phyloP scores from a whole-genome alignment of 352 stramenopile genomes.

The Pythium dissotocum region DNA sequence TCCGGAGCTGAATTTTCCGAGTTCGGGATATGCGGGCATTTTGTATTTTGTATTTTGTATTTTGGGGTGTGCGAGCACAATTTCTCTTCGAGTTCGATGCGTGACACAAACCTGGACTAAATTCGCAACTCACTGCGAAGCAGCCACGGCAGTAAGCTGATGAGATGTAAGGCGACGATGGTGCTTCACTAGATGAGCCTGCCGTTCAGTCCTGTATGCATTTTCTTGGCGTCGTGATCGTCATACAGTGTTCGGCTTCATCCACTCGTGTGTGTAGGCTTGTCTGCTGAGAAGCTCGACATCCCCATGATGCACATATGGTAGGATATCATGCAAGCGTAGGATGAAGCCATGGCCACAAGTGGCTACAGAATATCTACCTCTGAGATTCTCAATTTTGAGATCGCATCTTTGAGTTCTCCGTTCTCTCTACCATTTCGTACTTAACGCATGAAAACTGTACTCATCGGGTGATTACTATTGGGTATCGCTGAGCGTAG shows the following conservation, averaged over 20 bases:
- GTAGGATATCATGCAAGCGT: neutral
- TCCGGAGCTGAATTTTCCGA: neutral
- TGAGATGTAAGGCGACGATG: neutral
- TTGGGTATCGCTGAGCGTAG: neutral
- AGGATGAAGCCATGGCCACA: neutral
- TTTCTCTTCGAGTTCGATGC: neutral
- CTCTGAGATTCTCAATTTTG: neutral
- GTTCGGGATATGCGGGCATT: too few relatives aligned
- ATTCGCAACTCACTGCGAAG: neutral
- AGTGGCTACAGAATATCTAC: conserved; percentile 2
- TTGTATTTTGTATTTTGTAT: too few relatives aligned
- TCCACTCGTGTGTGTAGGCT: neutral
- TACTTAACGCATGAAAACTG: neutral
- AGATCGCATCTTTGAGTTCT: too few relatives aligned
- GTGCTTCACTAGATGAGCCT: neutral
- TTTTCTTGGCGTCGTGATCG: neutral
- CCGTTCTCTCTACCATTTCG: neutral
- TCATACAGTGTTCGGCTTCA: neutral
- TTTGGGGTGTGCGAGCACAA: neutral
- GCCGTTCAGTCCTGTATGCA: neutral
- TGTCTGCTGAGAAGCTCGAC: neutral
- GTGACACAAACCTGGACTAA: neutral
- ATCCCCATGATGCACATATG: neutral
- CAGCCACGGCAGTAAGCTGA: neutral
- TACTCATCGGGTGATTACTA: neutral